phyloP scores from a whole-genome alignment of 345 rosid genomes.

The Rhodomyrtus tomentosa region DNA sequence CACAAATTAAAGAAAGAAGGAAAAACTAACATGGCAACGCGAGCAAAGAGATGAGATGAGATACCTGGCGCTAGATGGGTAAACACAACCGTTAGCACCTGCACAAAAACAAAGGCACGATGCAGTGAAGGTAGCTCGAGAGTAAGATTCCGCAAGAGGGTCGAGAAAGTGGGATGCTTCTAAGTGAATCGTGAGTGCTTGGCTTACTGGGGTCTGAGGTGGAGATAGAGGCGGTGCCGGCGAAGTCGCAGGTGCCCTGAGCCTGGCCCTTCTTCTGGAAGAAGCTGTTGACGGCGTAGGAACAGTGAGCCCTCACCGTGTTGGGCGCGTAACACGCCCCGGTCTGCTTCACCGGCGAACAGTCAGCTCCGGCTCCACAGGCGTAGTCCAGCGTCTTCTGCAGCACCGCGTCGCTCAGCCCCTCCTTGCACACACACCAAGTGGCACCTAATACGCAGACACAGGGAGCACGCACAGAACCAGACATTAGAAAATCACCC shows the following conservation, averaged over 20 bases:
- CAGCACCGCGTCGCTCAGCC: slow-evolving; percentile 33
- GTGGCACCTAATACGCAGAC: slow-evolving; percentile 24
- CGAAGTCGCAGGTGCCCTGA: slow-evolving; percentile 64
- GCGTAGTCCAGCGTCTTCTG: slow-evolving; percentile 86
- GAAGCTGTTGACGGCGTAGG: slow-evolving; percentile 84
- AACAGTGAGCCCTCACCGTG: slow-evolving; percentile 68
- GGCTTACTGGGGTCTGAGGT: slow-evolving; percentile 50
- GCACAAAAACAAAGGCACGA: neutral
- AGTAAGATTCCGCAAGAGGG: neutral
- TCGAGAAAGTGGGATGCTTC: neutral
- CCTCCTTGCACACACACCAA: slow-evolving; percentile 88
- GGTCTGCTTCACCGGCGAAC: slow-evolving; percentile 43
- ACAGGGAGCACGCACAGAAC: neutral
- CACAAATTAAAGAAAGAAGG: neutral
- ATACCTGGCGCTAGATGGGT: slow-evolving; percentile 39
- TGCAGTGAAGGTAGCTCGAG: neutral
- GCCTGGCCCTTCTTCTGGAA: slow-evolving; percentile 73
- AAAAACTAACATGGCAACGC: neutral
- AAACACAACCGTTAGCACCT: slow-evolving; percentile 36
- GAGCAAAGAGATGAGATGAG: neutral
- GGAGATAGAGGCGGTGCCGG: slow-evolving; percentile 51
- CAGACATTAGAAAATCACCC: neutral
- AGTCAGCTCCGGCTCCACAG: slow-evolving; percentile 95
- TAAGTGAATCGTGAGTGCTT: neutral
- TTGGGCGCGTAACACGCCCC: slow-evolving; percentile 68